Conservation (phyloP, 2,329 filamentous ascomycete species). For the Dothistroma septosporum region DNA sequence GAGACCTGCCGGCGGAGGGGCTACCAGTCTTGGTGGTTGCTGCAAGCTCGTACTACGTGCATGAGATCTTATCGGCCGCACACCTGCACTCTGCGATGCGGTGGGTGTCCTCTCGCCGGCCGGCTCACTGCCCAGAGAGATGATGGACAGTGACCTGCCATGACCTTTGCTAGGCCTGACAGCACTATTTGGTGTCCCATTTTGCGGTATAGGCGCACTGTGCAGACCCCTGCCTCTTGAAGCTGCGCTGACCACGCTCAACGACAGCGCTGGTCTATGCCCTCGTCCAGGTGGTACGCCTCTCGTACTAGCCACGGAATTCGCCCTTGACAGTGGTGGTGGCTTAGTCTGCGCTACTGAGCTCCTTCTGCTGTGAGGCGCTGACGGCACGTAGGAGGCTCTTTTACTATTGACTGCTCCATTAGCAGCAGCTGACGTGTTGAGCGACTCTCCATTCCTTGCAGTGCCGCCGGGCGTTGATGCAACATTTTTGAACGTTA, state of each 20-base stretch:
- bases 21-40: slow-evolving; percentile 51
- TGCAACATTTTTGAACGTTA: slow-evolving; percentile 87
- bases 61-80: slow-evolving; percentile 61
- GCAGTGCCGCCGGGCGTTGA: slow-evolving; percentile 41
- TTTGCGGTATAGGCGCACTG: slow-evolving; percentile 22
- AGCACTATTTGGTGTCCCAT: slow-evolving; percentile 36
- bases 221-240: slow-evolving; percentile 21
- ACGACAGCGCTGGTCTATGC: slow-evolving; percentile 64
- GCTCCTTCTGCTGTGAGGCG: slow-evolving; percentile 22
- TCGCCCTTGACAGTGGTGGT: slow-evolving; percentile 16
- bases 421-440: slow-evolving; percentile 30
- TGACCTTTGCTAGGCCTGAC: slow-evolving; percentile 48
- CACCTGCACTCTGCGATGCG: slow-evolving; percentile 17
- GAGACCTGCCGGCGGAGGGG: slow-evolving; percentile 12
- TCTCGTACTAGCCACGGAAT: slow-evolving; percentile 21
- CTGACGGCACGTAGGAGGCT: slow-evolving; percentile 14
- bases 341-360: slow-evolving; percentile 23
- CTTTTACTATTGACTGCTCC: slow-evolving; percentile 18
- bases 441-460: slow-evolving; percentile 16
- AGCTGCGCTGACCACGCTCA: slow-evolving; percentile 44
- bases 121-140: slow-evolving; percentile 46
- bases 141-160: slow-evolving; percentile 48
- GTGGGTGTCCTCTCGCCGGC: slow-evolving; percentile 25
- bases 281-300: slow-evolving; percentile 37
- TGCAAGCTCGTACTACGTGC: slow-evolving; percentile 77